These are phyloP conservation scores for Trypanosoma boissoni DNA, from an alignment of 208 protist genomes.

Conservation along the genomic window DNA sequence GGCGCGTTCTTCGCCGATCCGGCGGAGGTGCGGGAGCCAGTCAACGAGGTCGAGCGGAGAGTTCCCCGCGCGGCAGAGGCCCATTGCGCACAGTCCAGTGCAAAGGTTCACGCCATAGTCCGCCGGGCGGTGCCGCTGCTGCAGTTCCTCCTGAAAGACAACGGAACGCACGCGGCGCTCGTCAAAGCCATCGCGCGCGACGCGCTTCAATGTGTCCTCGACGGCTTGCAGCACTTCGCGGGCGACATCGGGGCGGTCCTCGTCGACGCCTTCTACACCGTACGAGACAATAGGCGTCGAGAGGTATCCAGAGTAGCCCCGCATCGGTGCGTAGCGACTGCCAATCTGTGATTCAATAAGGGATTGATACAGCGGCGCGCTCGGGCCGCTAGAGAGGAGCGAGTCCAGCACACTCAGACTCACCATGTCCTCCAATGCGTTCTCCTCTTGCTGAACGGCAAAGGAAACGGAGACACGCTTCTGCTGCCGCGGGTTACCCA, in stretches of 20 bases:
- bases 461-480: slow-evolving; percentile 84
- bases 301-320: slow-evolving; percentile 81
- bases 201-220: slow-evolving; percentile 47
- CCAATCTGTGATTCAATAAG: slow-evolving; percentile 89
- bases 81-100: slow-evolving; percentile 67
- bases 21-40: slow-evolving; percentile 77
- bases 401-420: slow-evolving; percentile 78
- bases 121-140: slow-evolving; percentile 84
- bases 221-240: slow-evolving; percentile 65
- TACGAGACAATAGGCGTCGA: slow-evolving; percentile 84
- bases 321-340: slow-evolving; percentile 78
- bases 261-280: slow-evolving; percentile 85
- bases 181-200: slow-evolving; percentile 79
- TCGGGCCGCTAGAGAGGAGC: slow-evolving; percentile 81
- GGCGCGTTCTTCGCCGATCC: slow-evolving; percentile 51
- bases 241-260: slow-evolving; percentile 49
- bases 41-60: slow-evolving; percentile 84
- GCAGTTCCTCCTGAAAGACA: slow-evolving; percentile 88
- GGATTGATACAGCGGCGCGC: slow-evolving; percentile 84
- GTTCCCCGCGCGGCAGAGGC: slow-evolving; percentile 65
- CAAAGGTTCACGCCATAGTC: slow-evolving; percentile 86
- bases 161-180: slow-evolving; percentile 74
- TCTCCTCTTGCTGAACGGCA: slow-evolving; percentile 52
- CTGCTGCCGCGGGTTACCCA: slow-evolving; percentile 74
- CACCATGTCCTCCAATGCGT: slow-evolving; percentile 72